Evolutionary conservation across 2,329 filamentous ascomycete species (phyloP), one percentile per base, ranked within the genome.

Genomic region (Botryosphaeria dothidea): DNA sequence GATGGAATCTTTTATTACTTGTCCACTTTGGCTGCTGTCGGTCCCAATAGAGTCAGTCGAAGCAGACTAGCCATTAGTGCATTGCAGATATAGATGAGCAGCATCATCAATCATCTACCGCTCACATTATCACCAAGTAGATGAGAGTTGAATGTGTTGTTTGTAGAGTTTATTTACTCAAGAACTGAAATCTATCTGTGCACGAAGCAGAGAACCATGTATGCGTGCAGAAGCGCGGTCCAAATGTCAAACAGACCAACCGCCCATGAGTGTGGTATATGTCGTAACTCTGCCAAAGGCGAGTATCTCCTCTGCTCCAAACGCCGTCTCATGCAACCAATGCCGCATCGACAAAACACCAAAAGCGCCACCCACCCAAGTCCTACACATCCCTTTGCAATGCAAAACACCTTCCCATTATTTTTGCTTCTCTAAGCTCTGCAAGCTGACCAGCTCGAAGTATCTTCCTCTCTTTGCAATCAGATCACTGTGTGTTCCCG

Each of bases 401-500:
- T 48, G 4, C 15, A 23, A 11, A 4, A n/a, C 25, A 4, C 25
- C 25, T 11, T 8, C 15, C 19, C 11, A 23, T 17, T 46, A 64
- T 8, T 56, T 34, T 25, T 52, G 45, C 54, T 61, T 65, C 46
- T 65, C 64, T 57, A 66, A 66, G 34, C 58, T 66, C 64, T 66
- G 64, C 46, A 66, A 29, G 31, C 58, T 66, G 27, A 56, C 64
- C 21, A 66, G 48, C 38, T 66, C 64, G 21, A 66, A 66, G 25
- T 66, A 66, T 15, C 64, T 34, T 27, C 64, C 64, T 7, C 41
- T 34, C 23, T 23, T 54, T 2, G 36, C 31, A 17, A 56, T 17
- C 27, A 66, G 31, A 29, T 66, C 64, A 13, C 11, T 36, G 21
- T 97, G 93, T 5, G 90, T 94, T 9, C 93, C 93, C 68, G 86